Evolutionary conservation across 1,139 yeast species (phyloP), one percentile per base, ranked within the genome.

Genomic region (Candida anutae): DNA sequence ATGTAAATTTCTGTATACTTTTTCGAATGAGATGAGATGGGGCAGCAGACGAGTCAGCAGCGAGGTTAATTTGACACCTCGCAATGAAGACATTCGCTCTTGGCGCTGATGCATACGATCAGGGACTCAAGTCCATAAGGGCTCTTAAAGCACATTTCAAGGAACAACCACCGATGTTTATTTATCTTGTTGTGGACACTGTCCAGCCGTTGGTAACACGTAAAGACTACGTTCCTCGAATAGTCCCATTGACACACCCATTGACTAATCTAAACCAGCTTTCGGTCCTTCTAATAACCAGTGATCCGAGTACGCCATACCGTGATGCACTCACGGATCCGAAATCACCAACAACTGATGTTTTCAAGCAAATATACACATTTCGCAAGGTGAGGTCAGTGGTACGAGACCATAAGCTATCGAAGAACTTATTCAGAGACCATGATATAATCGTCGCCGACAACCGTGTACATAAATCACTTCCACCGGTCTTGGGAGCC

Each of bases 381-480:
- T 54, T 77, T 25, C 74, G 73, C 39, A 77, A 71, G 40, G 44
- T 79, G 31, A 72, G 64, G 43, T 53, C 60, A 22, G 47, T 72
- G 18, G 58, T 68, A 15, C 56, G 55, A 24, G 69, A 67, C 28
- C 54, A 65, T 2, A 68, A 62, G 33, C 54, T 60, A n/a, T 40
- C 68, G 21, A 56, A 58, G 29, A 64, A 62, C 28, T 38, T 77
- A 3, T 74, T 58, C 43, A 69, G 69, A 35, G 83, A 78, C 26
- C 74, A 66, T 44, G 90, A 79, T 43, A 38, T 76, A n/a, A 61
- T 80, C 2, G 62, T 80, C 11, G 74, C 79, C 4, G 90, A 81
- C 50, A 69, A 73, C 33, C 55, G 88, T 33, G 67, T 79, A 3
- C 75, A 74, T 39, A 73, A 71, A 38, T 55, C 74, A 17, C 52